Conservation (phyloP, 2,329 filamentous ascomycete genomes). For the Endothia cerciana region DNA sequence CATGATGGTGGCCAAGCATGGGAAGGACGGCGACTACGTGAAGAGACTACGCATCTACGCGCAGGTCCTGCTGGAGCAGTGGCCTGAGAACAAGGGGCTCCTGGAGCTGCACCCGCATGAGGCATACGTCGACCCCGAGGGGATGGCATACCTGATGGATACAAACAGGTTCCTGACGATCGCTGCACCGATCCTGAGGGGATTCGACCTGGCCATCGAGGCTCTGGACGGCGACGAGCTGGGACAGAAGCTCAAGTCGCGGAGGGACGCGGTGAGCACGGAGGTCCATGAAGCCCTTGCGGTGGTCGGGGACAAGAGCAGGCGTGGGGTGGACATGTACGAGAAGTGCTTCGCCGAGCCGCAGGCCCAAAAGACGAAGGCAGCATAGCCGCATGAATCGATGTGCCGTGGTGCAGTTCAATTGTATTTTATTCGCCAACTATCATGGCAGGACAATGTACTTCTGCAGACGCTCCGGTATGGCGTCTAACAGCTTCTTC, state of each 20-base stretch:
- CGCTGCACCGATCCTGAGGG: constrained; percentile 46
- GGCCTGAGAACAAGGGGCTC: constrained; percentile 46
- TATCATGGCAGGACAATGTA: constrained; percentile 86
- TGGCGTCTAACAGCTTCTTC: constrained; percentile 80
- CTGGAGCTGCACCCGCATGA: constrained; percentile 42
- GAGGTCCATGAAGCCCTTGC: constrained; percentile 35
- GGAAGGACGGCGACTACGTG: constrained; percentile 37
- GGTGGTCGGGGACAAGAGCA: constrained; percentile 23
- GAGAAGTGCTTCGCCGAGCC: constrained; percentile 37
- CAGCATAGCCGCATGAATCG: constrained; percentile 17
- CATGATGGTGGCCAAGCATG: constrained; percentile 41
- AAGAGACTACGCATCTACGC: constrained; percentile 45
- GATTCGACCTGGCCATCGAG: constrained; percentile 49
- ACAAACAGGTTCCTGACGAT: constrained; percentile 42
- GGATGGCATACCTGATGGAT: constrained; percentile 40
- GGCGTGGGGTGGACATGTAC: constrained; percentile 36
- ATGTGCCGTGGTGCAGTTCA: constrained; percentile 1
- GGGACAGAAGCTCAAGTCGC: constrained; percentile 39
- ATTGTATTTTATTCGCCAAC: constrained; percentile 18
- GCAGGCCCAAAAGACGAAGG: constrained; percentile 17
- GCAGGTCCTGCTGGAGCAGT: constrained; percentile 42
- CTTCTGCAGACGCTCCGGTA: constrained; percentile 85
- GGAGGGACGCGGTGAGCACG: constrained; percentile 30
- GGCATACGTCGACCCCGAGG: constrained; percentile 35
- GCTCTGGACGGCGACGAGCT: constrained; percentile 38